A percentile compares a stretch with the other conserved stretches of the same genome.
Evolutionary conservation across 306 rosid species (phyloP).

Genomic region (Prosopis cineraria): DNA sequence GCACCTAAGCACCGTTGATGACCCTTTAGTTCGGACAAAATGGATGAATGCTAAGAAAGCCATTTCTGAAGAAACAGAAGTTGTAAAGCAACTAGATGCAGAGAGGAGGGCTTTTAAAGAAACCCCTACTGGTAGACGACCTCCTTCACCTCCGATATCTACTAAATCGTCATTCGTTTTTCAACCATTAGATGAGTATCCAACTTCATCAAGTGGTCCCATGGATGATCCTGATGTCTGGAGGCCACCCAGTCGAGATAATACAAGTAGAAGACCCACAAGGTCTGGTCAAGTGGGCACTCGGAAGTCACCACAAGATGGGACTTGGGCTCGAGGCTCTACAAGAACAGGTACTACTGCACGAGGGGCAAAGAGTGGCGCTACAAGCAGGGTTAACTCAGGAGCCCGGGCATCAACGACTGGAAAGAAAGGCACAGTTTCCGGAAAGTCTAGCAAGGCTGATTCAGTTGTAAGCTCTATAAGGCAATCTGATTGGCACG

Average conservation of each 20-base stretch:
- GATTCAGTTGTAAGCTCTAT: conserved; percentile 29
- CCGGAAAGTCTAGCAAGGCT: conserved; percentile 48
- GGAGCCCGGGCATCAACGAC: conserved; percentile 57
- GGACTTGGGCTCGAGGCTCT: conserved; percentile 68
- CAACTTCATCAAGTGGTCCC: conserved; percentile 62
- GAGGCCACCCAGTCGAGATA: conserved; percentile 79
- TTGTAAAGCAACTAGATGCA: conserved; percentile 70
- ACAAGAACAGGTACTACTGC: conserved; percentile 51
- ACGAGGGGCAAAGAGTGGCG: conserved; percentile 60
- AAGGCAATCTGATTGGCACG: background rate
- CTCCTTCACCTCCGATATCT: conserved; percentile 68
- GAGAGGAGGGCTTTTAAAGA: conserved; percentile 64
- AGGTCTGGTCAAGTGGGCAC: conserved; percentile 61
- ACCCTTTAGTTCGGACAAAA: conserved; percentile 65
- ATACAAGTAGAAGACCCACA: conserved; percentile 55
- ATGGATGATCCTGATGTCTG: conserved; percentile 81
- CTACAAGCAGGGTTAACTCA: conserved; percentile 55
- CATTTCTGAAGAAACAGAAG: conserved; percentile 66
- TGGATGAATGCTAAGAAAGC: conserved; percentile 80
- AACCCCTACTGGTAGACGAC: conserved; percentile 54
- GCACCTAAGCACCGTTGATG: conserved; percentile 64
- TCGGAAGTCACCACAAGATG: conserved; percentile 78
- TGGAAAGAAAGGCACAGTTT: conserved; percentile 58
- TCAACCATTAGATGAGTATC: conserved; percentile 77
- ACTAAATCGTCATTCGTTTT: conserved; percentile 65